phyloP scores from a whole-genome alignment of 495 filamentous ascomycete genomes.

The Terfezia claveryi region DNA sequence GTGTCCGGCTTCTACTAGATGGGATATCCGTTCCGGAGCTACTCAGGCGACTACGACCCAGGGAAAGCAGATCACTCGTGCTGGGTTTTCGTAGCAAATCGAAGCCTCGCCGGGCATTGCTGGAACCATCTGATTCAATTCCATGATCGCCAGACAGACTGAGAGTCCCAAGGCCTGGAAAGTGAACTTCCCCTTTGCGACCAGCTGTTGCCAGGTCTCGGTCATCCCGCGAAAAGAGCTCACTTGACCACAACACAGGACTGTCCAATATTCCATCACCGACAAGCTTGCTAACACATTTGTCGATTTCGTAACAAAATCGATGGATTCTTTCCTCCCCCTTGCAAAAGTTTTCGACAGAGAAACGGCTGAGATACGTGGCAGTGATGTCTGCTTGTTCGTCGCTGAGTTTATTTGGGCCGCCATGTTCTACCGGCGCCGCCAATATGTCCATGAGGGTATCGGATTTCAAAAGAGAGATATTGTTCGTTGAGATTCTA shows the following conservation, averaged over 20 bases:
- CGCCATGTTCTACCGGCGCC: conserved; percentile 61
- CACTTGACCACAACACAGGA: conserved; percentile 81
- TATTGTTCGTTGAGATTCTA: conserved; percentile 37
- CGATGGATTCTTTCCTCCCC: conserved; percentile 91
- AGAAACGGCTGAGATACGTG: conserved; percentile 61
- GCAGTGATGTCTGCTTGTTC: conserved; percentile 75
- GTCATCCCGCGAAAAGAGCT: conserved; percentile 63
- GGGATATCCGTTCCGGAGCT: conserved; percentile 12
- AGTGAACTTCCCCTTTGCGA: conserved; percentile 30
- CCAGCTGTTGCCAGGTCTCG: conserved; percentile 47
- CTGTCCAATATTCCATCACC: conserved; percentile 70
- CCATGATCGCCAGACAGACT: conserved; percentile 19
- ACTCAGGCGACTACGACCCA: conserved; percentile 14
- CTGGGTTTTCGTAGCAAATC: conserved; percentile 18
- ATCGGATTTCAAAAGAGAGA: conserved; percentile 63
- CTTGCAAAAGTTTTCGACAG: conserved; percentile 81
- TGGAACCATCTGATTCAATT: conserved; percentile 26
- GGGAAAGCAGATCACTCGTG: conserved; percentile 17
- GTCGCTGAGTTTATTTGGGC: conserved; percentile 86
- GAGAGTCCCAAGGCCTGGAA: conserved; percentile 27
- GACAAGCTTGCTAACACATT: conserved; percentile 65
- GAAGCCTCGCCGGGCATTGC: conserved; percentile 20
- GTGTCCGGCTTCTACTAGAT: conserved; percentile 14
- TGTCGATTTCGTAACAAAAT: conserved; percentile 78
- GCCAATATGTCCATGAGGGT: conserved; percentile 77